Conservation (phyloP, 169 alveolate genomes). For the Plasmodium coatneyi region DNA sequence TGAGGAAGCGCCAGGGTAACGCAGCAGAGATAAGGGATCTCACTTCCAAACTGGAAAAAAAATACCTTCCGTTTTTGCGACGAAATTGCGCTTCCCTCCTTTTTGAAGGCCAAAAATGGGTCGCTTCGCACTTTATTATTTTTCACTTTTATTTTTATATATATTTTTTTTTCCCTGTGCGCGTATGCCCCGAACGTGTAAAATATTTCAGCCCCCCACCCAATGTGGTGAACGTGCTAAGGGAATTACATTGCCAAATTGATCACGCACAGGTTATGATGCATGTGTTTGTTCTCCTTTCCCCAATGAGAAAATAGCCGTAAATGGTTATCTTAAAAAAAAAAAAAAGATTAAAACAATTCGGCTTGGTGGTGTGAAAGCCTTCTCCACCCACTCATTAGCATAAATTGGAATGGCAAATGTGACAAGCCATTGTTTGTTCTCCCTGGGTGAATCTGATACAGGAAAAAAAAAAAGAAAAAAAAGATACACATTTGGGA, state of each 20-base stretch:
- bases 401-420: background rate
- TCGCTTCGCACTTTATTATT: background rate
- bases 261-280: background rate
- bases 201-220: background rate
- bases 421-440: background rate
- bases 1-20: background rate
- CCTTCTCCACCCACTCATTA: background rate
- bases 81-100: background rate
- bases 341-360: background rate
- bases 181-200: background rate
- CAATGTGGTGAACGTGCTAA: background rate
- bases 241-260: background rate
- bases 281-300: background rate
- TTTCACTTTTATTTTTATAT: background rate
- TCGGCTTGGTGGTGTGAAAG: background rate
- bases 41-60: background rate
- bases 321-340: too few relatives aligned
- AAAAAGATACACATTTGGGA: background rate
- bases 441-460: background rate
- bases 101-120: background rate
- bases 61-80: background rate
- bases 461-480: background rate
- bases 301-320: background rate
- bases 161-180: background rate
- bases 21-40: background rate